Evolutionary conservation across 306 rosid genomes (phyloP).

Genomic region (Begonia loranthoides): DNA sequence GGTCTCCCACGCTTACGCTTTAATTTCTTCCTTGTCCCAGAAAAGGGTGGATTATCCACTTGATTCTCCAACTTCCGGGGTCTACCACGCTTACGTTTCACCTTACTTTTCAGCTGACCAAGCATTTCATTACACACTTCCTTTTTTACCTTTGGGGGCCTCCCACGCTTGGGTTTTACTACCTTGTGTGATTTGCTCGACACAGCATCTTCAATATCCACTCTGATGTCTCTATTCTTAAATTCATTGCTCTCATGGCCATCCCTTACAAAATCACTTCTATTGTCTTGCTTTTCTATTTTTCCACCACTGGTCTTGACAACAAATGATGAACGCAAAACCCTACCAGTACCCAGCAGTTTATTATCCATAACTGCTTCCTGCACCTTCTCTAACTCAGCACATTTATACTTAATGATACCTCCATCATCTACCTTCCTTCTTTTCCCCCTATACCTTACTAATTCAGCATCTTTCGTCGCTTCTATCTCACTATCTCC

Average conservation of each 20-base stretch:
- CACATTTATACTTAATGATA: constrained; percentile 3
- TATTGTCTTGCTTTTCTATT: constrained; percentile 18
- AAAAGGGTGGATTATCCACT: constrained; percentile 1
- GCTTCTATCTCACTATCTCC: constrained; percentile 17
- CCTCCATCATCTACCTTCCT: constrained; percentile 19
- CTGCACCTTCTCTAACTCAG: constrained; percentile 17
- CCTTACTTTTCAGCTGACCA: constrained; percentile 3
- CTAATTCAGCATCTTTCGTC: constrained; percentile 22
- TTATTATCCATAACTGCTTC: constrained; percentile 4
- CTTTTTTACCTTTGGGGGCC: constrained; percentile 13
- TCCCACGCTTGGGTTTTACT: constrained; percentile 14
- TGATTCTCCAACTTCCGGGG: constrained; percentile 10
- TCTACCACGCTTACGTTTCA: constrained; percentile 17
- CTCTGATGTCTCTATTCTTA: constrained; percentile 20
- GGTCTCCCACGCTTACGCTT: constrained; percentile 19
- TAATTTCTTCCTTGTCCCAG: constrained; percentile 4
- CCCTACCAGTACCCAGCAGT: constrained; percentile 16
- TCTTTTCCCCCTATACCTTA: constrained; percentile 19
- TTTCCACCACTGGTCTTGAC: constrained; percentile 12
- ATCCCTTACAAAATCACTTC: constrained; percentile 9
- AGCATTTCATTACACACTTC: constrained; percentile 3
- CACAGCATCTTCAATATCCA: background rate
- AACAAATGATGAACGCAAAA: constrained; percentile 42
- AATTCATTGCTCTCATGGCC: constrained; percentile 8
- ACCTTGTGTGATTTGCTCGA: too few species aligned